These are phyloP conservation scores for Kwoniella sp. DNA, from an alignment of 768 basidiomycete species.

Conservation along the genomic window DNA sequence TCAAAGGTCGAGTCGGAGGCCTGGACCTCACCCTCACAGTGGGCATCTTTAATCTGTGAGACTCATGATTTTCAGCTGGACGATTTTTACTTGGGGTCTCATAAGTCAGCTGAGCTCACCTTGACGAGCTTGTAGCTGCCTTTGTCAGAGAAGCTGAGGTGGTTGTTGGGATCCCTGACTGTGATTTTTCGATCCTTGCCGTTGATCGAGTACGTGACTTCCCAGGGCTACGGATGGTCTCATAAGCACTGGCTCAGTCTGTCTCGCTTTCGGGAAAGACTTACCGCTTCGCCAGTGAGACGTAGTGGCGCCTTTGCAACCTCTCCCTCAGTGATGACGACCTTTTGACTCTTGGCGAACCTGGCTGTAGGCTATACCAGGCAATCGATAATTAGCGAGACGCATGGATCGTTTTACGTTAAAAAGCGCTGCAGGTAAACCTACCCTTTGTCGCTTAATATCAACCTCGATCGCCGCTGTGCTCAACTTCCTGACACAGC, in stretches of 20 bases:
- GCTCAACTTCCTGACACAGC: slow-evolving; percentile 74
- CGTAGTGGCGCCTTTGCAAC: slow-evolving; percentile 73
- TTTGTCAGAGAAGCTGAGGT: slow-evolving; percentile 70
- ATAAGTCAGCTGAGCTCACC: slow-evolving; percentile 57
- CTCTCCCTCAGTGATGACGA: slow-evolving; percentile 74
- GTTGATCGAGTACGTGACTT: slow-evolving; percentile 66
- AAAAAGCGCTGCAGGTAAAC: too few relatives aligned
- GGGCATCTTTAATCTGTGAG: slow-evolving; percentile 73
- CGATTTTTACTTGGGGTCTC: too few relatives aligned
- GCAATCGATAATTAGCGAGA: neutral
- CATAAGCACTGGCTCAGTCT: neutral
- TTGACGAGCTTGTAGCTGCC: slow-evolving; percentile 75
- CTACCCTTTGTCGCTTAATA: slow-evolving; percentile 76
- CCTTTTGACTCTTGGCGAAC: slow-evolving; percentile 71
- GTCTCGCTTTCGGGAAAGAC: slow-evolving; percentile 39
- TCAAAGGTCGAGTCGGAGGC: slow-evolving; percentile 65
- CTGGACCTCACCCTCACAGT: slow-evolving; percentile 76
- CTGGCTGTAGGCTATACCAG: slow-evolving; percentile 72
- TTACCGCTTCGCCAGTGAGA: slow-evolving; percentile 85
- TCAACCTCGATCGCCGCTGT: slow-evolving; percentile 80
- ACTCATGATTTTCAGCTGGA: slow-evolving; percentile 1
- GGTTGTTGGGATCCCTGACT: slow-evolving; percentile 68
- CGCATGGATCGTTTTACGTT: slow-evolving; percentile 18
- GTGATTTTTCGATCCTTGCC: slow-evolving; percentile 60
- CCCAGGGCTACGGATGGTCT: slow-evolving; percentile 72